Percentiles rank a stretch among this genome's conserved stretches.
Conservation (phyloP, 2,329 filamentous ascomycete species). For the Paracamarosporium sp. region DNA sequence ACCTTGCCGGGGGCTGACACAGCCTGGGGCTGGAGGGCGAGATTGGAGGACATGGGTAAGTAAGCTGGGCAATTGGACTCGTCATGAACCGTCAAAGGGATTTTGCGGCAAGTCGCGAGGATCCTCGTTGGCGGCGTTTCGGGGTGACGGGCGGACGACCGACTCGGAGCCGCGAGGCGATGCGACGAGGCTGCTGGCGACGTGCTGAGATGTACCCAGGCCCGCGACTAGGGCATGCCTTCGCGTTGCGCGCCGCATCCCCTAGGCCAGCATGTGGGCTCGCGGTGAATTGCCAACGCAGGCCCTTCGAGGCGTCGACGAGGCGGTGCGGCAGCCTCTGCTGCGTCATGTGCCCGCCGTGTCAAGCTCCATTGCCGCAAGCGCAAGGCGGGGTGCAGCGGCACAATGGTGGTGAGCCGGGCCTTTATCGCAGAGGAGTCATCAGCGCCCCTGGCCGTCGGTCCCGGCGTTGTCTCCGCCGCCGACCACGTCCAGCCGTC, state of each 20-base stretch:
- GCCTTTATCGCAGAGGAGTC: slow-evolving; percentile 33
- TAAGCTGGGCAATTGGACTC: slow-evolving; percentile 19
- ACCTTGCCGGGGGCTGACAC: slow-evolving; percentile 97
- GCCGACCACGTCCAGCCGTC: slow-evolving; percentile 12
- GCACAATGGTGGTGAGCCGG: slow-evolving; percentile 18
- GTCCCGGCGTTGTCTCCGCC: slow-evolving; percentile 6
- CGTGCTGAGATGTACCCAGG: slow-evolving; percentile 2
- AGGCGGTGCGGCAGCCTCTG: not conserved
- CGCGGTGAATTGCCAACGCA: slow-evolving; percentile 19
- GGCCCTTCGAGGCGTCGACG: slow-evolving; percentile 12
- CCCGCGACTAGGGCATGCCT: too few species aligned
- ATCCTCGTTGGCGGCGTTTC: not conserved
- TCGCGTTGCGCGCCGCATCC: too few species aligned
- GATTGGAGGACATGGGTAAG: slow-evolving; percentile 39
- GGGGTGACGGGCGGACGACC: not conserved
- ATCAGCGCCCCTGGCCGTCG: slow-evolving; percentile 12
- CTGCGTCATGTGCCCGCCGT: slow-evolving; percentile 13
- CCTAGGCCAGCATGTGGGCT: too few species aligned
- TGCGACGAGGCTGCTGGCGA: not conserved
- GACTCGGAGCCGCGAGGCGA: not conserved
- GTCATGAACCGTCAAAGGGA: slow-evolving; percentile 8
- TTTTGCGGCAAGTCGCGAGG: not conserved
- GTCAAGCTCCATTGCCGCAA: slow-evolving; percentile 10
- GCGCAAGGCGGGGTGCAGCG: slow-evolving; percentile 35
- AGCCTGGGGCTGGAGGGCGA: slow-evolving; percentile 35